Base-by-base conservation (phyloP, 163 green algal genomes). In the Scenedesmus sp. region DNA sequence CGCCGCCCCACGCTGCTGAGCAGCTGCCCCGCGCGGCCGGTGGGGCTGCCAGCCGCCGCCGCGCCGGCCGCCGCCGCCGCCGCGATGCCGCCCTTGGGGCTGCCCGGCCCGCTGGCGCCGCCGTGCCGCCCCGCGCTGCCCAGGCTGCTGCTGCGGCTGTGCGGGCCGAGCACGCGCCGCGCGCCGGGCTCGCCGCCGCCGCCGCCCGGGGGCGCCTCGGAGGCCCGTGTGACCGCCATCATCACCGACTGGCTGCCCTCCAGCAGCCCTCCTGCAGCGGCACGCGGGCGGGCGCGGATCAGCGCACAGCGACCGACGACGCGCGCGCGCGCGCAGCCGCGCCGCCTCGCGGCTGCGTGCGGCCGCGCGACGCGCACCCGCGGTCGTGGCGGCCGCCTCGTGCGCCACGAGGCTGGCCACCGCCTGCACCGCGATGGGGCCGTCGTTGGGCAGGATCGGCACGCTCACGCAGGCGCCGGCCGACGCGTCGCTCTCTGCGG, bases 351-450 rank as follows among this genome's bases (percentile, higher is more conserved):
- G n/a, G n/a, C n/a, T n/a, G n/a, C n/a, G n/a, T n/a, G n/a, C n/a
- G n/a, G n/a, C n/a, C n/a, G n/a, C n/a, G n/a, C n/a, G n/a, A n/a
- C n/a, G n/a, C n/a, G n/a, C n/a, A n/a, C n/a, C n/a, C n/a, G n/a
- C n/a, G n/a, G n/a, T n/a, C n/a, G n/a, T n/a, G n/a, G 42, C 42
- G 26, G 39, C 51, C 57, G 53, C 70, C 60, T 63, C 44, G 1
- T 48, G 15, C 11, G 78, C 82, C 33, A 89, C 78, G 57, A 89
- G 66, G 44, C 87, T 58, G 6, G 85, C 85, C 29, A 89, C 64
- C 44, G 71, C 78, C 26, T 75, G 57, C 33, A 89, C 85, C 42
- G 82, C 63, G 7, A 89, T 83, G 4, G 77, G 84, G 1, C 84
- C 85, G 51, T n/a, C 42, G 17, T 71, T 69, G 31, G 77, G 71